Evolutionary conservation across 2,329 filamentous ascomycete species (phyloP), one percentile per base, ranked within the genome.

Genomic region (Exophiala aquamarina): DNA sequence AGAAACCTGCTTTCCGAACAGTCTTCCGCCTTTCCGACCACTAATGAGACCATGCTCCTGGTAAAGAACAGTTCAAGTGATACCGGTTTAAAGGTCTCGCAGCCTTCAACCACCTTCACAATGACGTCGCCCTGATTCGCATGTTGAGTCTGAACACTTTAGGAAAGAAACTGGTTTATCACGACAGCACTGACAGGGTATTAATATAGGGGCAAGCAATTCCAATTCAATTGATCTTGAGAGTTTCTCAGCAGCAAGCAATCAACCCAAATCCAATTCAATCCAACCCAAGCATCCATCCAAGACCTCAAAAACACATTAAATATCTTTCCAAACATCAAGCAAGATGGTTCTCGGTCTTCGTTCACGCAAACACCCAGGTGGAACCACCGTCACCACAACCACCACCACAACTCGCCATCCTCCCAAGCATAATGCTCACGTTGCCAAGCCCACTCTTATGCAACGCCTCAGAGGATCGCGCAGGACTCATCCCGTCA

Each of bases 391-490:
- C 8, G 45, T 52, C 26, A 52, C 52, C 5, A 55, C 52, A 8
- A 55, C 52, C 7, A 52, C 47, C 13, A 15, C 15, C 19, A 46
- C 49, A 1, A 55, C 48, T 3, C 14, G 28, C 9, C 19, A 41
- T 17, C 23, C 36, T 4, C 17, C 17, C 15, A 23, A 32, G 14
- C 31, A 36, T 15, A 33, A 26, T 37, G 35, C 41, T 11, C 26
- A 34, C 5, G 32, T 66, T 54, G 66, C 60, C 28, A 74, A 75
- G 50, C 77, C 77, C 14, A 73, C 71, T 28, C 67, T 83, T 37
- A 75, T 81, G 69, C 75, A 74, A 42, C 74, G 77, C 44, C 72
- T 82, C 11, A 68, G 74, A 9, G 73, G 72, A 38, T 67, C 61
- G 32, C 62, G 61, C 34, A 63, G 60, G 33, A 67, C 63, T 1